Base-by-base conservation (phyloP, 306 rosid species). In the Medicago arabica region DNA sequence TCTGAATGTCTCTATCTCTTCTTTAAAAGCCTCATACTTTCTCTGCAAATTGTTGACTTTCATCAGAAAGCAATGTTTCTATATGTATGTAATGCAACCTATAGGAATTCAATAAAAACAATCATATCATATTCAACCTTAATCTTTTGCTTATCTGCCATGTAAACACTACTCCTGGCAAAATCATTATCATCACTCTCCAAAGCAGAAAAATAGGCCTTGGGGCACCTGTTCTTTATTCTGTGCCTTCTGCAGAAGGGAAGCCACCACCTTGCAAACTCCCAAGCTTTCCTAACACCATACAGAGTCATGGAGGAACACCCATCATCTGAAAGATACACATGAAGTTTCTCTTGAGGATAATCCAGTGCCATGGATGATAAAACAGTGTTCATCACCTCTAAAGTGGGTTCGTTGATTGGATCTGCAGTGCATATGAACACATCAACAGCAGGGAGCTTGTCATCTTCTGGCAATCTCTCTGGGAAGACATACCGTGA, bases 291-390 rank as follows among this genome's bases (percentile, higher is more conserved):
- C 66, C 72, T 87, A 79, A 87, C 21, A 0, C 78, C 88, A 39
- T 78, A 66, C 12, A 83, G 69, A 13, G 90, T 90, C 16, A 82
- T 9, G 3, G 75, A 71, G 14, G 93, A 91, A 8, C 88, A 88
- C 0, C 93, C 89, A 21, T 90, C 96, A 36, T 93, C 95, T 0
- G 97, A 93, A 5, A 93, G 78, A 76, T 90, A 90, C 67, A 90
- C 87, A 11, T 85, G 82, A 25, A 93, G 87, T 80, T 86, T 93
- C 71, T 90, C 77, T 7, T 77, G 75, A 2, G 95, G 97, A 72
- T 90, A 93, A 67, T 89, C 93, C 36, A 93, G 75, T 15, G 91
- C 84, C 88, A 93, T 83, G 74, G 87, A 86, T 2, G 98, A 90
- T 34, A 93, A 11, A 8, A 91, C 89, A 12, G 87, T 89, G 74